phyloP scores from a whole-genome alignment of 345 rosid genomes.

The Salix viminalis region DNA sequence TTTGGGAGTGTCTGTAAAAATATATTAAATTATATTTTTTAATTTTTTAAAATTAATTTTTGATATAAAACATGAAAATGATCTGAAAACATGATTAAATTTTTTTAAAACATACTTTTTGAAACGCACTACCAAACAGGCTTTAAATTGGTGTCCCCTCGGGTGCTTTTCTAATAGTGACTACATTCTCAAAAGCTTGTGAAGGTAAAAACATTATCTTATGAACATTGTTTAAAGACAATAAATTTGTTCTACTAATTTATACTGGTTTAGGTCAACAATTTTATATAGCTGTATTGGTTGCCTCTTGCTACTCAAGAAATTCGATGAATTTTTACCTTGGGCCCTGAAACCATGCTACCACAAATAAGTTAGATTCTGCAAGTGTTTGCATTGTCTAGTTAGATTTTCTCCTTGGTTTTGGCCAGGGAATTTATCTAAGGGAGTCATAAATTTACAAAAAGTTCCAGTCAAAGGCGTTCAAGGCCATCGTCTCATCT shows the following conservation, averaged over 20 bases:
- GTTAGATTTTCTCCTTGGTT: background rate
- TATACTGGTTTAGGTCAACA: background rate
- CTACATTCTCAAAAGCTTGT: background rate
- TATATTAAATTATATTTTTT: too few species aligned
- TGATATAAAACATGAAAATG: too few species aligned
- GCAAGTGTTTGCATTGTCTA: background rate
- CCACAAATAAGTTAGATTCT: background rate
- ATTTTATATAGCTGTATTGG: background rate
- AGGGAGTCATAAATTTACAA: background rate
- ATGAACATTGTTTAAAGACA: background rate
- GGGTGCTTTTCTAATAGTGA: background rate
- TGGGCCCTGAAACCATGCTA: background rate
- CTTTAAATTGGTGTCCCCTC: background rate
- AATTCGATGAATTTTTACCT: background rate
- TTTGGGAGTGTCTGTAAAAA: too few species aligned
- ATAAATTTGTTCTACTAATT: background rate
- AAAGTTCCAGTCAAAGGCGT: background rate
- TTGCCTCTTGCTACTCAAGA: background rate
- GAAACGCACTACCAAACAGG: too few species aligned
- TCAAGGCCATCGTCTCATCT: background rate
- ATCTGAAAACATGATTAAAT: too few species aligned
- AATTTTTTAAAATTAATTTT: too few species aligned
- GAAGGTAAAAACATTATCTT: background rate
- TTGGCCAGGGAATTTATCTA: background rate
- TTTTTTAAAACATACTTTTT: too few species aligned